Evolutionary conservation across 257 asterid species (phyloP).

Genomic region (Nicotiana tabacum): DNA sequence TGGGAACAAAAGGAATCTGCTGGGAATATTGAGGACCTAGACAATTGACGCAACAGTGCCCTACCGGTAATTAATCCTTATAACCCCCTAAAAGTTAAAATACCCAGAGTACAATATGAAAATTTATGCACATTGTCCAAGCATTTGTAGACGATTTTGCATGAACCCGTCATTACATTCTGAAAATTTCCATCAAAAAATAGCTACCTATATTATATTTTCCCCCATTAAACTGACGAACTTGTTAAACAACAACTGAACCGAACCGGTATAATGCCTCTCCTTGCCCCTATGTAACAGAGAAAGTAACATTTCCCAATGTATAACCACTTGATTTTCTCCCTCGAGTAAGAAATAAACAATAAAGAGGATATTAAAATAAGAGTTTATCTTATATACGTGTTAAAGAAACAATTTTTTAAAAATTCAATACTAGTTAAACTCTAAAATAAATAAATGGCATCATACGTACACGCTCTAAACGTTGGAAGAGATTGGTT

Average conservation of each 20-base stretch:
- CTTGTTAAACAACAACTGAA: not conserved
- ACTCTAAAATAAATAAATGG: not conserved
- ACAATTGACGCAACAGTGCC: not conserved
- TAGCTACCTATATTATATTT: not conserved
- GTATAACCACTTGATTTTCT: not conserved
- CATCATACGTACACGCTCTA: constrained; percentile 58
- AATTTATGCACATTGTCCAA: not conserved
- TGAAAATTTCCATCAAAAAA: not conserved
- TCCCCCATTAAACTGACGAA: not conserved
- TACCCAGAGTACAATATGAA: not conserved
- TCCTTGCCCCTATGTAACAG: not conserved
- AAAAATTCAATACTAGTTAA: too few species aligned
- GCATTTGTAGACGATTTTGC: not conserved
- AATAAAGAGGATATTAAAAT: too few species aligned
- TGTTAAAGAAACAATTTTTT: too few species aligned
- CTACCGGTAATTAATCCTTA: not conserved
- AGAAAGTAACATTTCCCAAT: not conserved
- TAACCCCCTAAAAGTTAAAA: not conserved
- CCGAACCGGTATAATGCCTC: not conserved
- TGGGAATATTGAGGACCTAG: not conserved
- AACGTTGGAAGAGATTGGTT: constrained; percentile 86
- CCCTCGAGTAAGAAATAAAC: not conserved
- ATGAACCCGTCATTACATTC: not conserved
- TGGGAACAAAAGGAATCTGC: not conserved
- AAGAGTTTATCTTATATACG: too few species aligned